These are phyloP conservation scores for Fraxinus greggii DNA, from an alignment of 305 asterid species.

Conservation along the genomic window DNA sequence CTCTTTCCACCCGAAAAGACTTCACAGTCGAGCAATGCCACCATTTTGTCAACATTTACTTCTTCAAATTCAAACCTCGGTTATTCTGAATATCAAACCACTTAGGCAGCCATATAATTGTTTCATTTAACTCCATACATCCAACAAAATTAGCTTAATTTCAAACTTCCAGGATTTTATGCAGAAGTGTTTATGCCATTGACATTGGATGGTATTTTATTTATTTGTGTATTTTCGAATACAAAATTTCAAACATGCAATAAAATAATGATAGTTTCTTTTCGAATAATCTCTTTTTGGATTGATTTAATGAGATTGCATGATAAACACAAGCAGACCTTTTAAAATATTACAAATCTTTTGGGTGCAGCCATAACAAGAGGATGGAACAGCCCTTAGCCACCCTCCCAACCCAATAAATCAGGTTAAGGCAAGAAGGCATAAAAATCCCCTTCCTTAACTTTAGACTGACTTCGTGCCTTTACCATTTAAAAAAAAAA, in stretches of 20 bases:
- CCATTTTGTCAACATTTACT: background rate
- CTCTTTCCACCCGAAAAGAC: background rate
- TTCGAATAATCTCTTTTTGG: background rate
- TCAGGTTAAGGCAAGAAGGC: background rate
- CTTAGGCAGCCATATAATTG: background rate
- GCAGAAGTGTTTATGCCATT: background rate
- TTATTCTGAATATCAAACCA: background rate
- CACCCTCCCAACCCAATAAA: background rate
- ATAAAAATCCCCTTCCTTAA: background rate
- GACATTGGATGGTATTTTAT: background rate
- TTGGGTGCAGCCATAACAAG: background rate
- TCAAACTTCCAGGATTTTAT: background rate
- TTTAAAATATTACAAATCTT: background rate
- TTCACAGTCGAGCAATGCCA: background rate
- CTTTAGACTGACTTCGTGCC: background rate
- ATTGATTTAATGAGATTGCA: background rate
- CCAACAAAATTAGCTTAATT: background rate
- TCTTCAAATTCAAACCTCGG: background rate
- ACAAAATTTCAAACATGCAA: background rate
- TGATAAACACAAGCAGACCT: background rate
- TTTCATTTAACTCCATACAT: background rate
- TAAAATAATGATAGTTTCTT: background rate
- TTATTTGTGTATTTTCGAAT: background rate
- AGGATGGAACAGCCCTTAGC: background rate
- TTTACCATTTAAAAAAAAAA: background rate